These are phyloP conservation scores for Dorcoceras hygrometricum DNA, from an alignment of 257 asterid genomes.

Conservation along the genomic window DNA sequence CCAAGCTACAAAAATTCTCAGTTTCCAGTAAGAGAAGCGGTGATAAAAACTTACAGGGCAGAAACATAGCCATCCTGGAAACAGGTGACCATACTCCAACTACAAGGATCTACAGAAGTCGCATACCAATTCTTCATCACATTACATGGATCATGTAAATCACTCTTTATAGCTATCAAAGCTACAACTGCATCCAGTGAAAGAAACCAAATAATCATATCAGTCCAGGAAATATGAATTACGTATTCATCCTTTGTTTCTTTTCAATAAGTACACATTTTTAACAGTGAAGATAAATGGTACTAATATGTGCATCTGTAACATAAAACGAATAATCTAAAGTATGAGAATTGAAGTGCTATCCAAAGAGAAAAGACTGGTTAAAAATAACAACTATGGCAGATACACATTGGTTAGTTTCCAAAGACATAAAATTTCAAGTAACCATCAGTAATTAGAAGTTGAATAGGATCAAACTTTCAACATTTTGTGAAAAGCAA, in stretches of 20 bases:
- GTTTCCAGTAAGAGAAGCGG: background rate
- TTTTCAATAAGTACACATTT: background rate
- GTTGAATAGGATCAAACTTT: background rate
- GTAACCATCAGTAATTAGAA: constrained; percentile 9
- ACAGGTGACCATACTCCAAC: constrained; percentile 97
- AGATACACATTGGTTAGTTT: constrained; percentile 6
- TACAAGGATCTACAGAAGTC: constrained; percentile 96
- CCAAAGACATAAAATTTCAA: constrained; percentile 16
- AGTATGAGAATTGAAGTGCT: constrained; percentile 5
- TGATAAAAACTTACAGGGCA: constrained; percentile 59
- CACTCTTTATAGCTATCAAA: constrained; percentile 69
- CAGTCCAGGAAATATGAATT: background rate
- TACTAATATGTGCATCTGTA: background rate
- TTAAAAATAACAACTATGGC: constrained; percentile 9
- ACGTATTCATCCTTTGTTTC: background rate
- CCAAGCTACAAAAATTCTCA: background rate
- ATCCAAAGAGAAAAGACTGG: background rate
- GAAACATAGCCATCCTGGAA: constrained; percentile 80
- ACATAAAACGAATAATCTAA: constrained; percentile 1
- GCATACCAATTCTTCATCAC: constrained; percentile 90
- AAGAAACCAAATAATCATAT: constrained; percentile 6
- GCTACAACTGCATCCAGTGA: constrained; percentile 72
- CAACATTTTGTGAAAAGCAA: constrained; percentile 17
- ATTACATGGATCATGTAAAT: constrained; percentile 73
- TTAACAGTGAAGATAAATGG: background rate